These are phyloP conservation scores for Thalassia testudinum DNA, from an alignment of 116 monocot species.

Conservation along the genomic window DNA sequence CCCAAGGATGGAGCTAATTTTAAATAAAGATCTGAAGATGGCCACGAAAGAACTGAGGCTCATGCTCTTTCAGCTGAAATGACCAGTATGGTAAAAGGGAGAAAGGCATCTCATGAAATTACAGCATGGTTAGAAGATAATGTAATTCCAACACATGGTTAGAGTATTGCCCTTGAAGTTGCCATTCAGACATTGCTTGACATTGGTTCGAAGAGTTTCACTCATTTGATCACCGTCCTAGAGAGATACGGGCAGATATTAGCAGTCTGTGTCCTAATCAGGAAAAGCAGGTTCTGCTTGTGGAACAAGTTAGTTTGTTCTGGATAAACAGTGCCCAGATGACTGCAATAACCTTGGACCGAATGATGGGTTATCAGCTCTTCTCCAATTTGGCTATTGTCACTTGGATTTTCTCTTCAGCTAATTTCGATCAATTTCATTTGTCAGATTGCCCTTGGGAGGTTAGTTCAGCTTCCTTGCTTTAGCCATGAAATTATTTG, in stretches of 20 bases:
- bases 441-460: constrained; percentile 86
- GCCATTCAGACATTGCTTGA: constrained; percentile 76
- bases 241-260: constrained; percentile 84
- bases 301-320: constrained; percentile 61
- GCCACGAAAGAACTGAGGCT: constrained; percentile 18
- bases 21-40: constrained; percentile 34
- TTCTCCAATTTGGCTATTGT: constrained; percentile 88
- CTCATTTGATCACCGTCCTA: constrained; percentile 84
- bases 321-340: constrained; percentile 93
- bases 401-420: constrained; percentile 71
- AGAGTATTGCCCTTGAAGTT: constrained; percentile 52
- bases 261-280: constrained; percentile 42
- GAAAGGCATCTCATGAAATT: constrained; percentile 49
- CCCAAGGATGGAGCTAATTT: constrained; percentile 63
- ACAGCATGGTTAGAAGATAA: constrained; percentile 60
- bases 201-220: constrained; percentile 98
- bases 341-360: constrained; percentile 68
- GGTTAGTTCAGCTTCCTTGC: no score
- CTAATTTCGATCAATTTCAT: constrained; percentile 65
- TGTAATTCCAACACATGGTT: constrained; percentile 46
- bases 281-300: constrained; percentile 42
- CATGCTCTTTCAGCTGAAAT: constrained; percentile 53
- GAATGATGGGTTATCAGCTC: constrained; percentile 91
- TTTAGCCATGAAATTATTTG: no score
- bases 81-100: constrained; percentile 45